Conservation (phyloP, 164 flowering plant genomes). For the Nymphaea thermarum region DNA sequence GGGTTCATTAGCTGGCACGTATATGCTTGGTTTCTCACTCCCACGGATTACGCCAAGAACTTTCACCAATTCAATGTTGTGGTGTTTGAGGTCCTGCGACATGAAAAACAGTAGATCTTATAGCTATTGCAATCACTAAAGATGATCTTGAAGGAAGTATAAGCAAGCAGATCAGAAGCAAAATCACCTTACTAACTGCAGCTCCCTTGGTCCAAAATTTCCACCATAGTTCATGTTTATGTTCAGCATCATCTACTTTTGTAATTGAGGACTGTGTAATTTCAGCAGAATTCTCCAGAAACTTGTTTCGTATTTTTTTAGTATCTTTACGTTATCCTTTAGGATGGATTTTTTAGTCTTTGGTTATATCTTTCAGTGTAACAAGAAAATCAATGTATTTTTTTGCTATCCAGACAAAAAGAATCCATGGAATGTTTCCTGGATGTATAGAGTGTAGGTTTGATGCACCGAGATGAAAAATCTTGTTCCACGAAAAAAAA, state of each 20-base stretch:
- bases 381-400: too few species aligned
- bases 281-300: constrained; percentile 16
- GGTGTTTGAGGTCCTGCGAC: constrained; percentile 33
- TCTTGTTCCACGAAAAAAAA: too few species aligned
- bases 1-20: constrained; percentile 90
- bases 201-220: constrained; percentile 62
- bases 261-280: constrained; percentile 17
- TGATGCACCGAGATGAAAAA: too few species aligned
- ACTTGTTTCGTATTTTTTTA: constrained; percentile 50
- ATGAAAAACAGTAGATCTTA: background rate
- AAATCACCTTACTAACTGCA: constrained; percentile 31
- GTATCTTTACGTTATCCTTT: too few species aligned
- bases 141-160: constrained; percentile 2
- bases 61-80: constrained; percentile 26
- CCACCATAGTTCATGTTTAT: constrained; percentile 43
- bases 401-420: too few species aligned
- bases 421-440: too few species aligned
- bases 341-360: too few species aligned
- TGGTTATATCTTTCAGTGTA: too few species aligned
- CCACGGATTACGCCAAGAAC: constrained; percentile 80
- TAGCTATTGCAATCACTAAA: background rate
- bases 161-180: constrained; percentile 4
- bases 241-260: constrained; percentile 14
- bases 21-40: constrained; percentile 89
- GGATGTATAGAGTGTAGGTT: too few species aligned